These are phyloP conservation scores for Paramecium caudatum DNA, from an alignment of 73 alveolate genomes.

Conservation along the genomic window DNA sequence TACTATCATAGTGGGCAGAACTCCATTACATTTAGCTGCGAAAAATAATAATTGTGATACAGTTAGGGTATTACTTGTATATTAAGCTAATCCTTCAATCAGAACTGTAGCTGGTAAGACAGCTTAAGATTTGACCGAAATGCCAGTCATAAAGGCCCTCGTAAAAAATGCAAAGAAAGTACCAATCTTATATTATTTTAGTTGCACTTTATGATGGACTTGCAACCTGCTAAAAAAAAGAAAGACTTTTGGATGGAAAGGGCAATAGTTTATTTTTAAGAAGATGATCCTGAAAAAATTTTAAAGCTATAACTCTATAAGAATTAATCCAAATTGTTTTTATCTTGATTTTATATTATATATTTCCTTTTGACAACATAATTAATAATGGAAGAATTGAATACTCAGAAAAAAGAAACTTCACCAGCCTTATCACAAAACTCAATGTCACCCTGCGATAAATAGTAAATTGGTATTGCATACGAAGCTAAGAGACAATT, in stretches of 20 bases:
- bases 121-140: conserved; percentile 34
- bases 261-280: conserved; percentile 53
- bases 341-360: conserved; percentile 26
- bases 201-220: conserved; percentile 62
- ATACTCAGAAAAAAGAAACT: conserved; percentile 44
- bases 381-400: not conserved
- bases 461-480: not conserved
- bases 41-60: conserved; percentile 56
- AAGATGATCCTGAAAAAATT: conserved; percentile 53
- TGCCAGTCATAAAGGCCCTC: conserved; percentile 54
- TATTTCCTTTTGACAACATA: not conserved
- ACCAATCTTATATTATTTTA: not conserved
- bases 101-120: conserved; percentile 60
- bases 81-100: conserved; percentile 48
- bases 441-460: not conserved
- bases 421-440: conserved; percentile 13
- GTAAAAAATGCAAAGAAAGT: conserved; percentile 44
- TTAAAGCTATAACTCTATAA: conserved; percentile 28
- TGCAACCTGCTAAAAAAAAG: conserved; percentile 15
- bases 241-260: conserved; percentile 47
- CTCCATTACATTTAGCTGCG: conserved; percentile 60
- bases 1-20: conserved; percentile 52
- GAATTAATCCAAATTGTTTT: conserved; percentile 58
- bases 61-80: conserved; percentile 40
- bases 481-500: not conserved